phyloP scores from a whole-genome alignment of 1,139 yeast genomes.

The Geotrichum phurueaensis region DNA sequence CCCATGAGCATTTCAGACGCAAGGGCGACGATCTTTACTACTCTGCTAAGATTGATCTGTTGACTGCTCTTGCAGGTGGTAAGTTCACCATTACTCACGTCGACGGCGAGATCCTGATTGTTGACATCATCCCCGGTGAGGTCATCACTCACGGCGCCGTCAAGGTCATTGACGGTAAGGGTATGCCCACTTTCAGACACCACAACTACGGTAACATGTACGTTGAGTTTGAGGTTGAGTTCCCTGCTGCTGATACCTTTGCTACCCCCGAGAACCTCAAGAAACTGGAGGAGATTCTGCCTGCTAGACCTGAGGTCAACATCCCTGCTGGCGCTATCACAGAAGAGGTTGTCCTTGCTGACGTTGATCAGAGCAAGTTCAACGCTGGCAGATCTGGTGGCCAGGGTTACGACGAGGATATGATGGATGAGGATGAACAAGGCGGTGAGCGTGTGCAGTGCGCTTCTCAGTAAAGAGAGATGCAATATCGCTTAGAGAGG shows the following conservation, averaged over 20 bases:
- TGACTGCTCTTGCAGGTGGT: constrained; percentile 97
- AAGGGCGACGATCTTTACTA: constrained; percentile 83
- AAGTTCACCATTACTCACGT: constrained; percentile 77
- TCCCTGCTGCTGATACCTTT: constrained; percentile 41
- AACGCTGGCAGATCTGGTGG: constrained; percentile 17
- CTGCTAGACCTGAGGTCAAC: constrained; percentile 34
- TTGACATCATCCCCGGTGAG: constrained; percentile 83
- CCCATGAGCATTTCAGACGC: constrained; percentile 75
- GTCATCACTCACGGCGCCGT: constrained; percentile 78
- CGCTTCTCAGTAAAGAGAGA: constrained; percentile 52
- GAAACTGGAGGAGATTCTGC: constrained; percentile 40
- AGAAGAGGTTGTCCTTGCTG: constrained; percentile 75
- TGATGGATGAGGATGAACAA: constrained; percentile 50
- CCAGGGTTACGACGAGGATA: constrained; percentile 32
- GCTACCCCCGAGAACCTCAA: constrained; percentile 38
- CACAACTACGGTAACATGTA: constrained; percentile 46
- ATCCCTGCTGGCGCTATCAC: constrained; percentile 42
- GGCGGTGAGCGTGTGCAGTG: constrained; percentile 66
- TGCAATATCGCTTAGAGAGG: not conserved
- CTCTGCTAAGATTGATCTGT: constrained; percentile 81
- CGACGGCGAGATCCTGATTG: constrained; percentile 75
- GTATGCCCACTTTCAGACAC: constrained; percentile 74
- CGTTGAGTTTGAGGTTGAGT: constrained; percentile 46
- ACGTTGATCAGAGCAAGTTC: constrained; percentile 54
- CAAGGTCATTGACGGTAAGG: constrained; percentile 84